These are phyloP conservation scores for Irpex sp. DNA, from an alignment of 1,284 basidiomycete genomes.

Conservation along the genomic window DNA sequence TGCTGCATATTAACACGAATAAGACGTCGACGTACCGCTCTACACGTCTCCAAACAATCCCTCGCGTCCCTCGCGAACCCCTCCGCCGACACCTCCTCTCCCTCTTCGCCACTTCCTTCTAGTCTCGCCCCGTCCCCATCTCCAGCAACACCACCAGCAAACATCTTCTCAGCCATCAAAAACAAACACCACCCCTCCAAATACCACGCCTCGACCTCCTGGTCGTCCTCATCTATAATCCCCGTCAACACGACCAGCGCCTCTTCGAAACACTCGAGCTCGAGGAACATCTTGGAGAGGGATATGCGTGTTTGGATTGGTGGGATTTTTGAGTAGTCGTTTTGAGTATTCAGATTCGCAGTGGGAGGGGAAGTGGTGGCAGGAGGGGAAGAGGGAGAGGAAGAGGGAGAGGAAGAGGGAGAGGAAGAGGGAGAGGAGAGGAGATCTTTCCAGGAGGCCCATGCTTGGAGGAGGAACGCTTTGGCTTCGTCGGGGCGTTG, in stretches of 20 bases:
- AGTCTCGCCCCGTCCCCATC: conserved; percentile 23
- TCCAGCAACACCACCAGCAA: too few species aligned
- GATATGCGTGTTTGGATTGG: conserved; percentile 72
- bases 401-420: neutral
- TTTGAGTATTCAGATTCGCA: conserved; percentile 3
- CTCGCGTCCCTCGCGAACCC: conserved; percentile 81
- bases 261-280: conserved; percentile 66
- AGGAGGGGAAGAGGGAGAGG: too few species aligned
- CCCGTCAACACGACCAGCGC: conserved; percentile 79
- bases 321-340: conserved; percentile 72
- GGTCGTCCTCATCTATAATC: conserved; percentile 80
- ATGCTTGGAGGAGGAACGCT: conserved; percentile 65
- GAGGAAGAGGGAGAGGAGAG: too few species aligned
- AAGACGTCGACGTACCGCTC: conserved; percentile 64
- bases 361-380: too few species aligned
- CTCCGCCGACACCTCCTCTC: conserved; percentile 62
- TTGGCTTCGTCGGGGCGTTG: conserved; percentile 80
- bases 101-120: conserved; percentile 26
- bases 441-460: conserved; percentile 71
- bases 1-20: too few species aligned
- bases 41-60: conserved; percentile 82
- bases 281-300: conserved; percentile 82
- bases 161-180: conserved; percentile 61
- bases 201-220: conserved; percentile 92
- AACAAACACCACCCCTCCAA: conserved; percentile 95